These are phyloP conservation scores for Flaveria linearis DNA, from an alignment of 129 eudicot genomes.

Conservation along the genomic window DNA sequence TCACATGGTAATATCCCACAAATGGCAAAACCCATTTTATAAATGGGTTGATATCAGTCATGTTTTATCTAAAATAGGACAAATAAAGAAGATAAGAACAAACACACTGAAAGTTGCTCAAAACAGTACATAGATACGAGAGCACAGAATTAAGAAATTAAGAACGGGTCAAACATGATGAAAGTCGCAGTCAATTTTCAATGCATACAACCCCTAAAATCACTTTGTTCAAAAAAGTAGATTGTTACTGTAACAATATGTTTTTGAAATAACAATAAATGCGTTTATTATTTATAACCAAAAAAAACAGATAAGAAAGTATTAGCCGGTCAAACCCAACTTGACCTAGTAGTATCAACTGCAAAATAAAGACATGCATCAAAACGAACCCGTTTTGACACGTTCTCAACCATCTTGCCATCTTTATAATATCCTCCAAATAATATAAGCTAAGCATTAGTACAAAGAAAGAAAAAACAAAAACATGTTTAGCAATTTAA, in stretches of 20 bases:
- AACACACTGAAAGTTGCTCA: neutral
- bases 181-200: neutral
- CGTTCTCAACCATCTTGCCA: neutral
- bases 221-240: neutral
- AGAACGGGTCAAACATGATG: neutral
- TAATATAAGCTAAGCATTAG: neutral
- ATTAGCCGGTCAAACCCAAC: neutral
- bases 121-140: neutral
- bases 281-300: neutral
- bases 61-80: neutral
- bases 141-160: neutral
- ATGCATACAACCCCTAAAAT: slow-evolving; percentile 1
- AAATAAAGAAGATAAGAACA: neutral
- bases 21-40: neutral
- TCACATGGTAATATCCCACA: neutral
- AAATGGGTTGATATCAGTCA: neutral
- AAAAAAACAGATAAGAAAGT: neutral
- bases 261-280: neutral
- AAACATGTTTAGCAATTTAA: neutral
- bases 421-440: neutral
- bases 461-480: neutral
- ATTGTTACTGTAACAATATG: neutral
- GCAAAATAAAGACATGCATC: neutral
- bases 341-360: neutral
- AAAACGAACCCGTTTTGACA: neutral